These are phyloP conservation scores for Trichosporon faecale DNA, from an alignment of 1,284 basidiomycete genomes.

Conservation along the genomic window DNA sequence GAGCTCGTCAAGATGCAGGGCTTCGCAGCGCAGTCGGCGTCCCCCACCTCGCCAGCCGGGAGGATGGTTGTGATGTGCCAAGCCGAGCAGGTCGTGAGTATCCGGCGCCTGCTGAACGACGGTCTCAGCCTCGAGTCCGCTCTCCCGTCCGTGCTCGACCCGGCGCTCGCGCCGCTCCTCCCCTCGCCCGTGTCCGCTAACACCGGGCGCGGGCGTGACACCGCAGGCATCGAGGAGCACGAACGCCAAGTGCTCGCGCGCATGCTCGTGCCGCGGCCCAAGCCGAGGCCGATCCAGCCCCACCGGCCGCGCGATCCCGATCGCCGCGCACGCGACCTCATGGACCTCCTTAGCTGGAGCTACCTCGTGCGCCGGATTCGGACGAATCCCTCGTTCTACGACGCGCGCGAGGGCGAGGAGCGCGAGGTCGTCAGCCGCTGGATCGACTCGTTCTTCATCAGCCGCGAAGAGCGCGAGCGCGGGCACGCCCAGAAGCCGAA, in stretches of 20 bases:
- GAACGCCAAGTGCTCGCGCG: constrained; percentile 13
- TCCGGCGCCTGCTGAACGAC: constrained; percentile 74
- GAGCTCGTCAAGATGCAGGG: constrained; percentile 92
- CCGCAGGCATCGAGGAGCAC: background rate
- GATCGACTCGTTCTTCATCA: constrained; percentile 57
- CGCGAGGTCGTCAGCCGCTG: constrained; percentile 66
- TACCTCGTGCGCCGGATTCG: constrained; percentile 69
- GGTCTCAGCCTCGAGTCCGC: constrained; percentile 86
- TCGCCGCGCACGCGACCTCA: constrained; percentile 63
- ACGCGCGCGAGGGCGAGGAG: constrained; percentile 53
- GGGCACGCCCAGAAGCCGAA: constrained; percentile 2
- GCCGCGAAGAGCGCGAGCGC: constrained; percentile 13
- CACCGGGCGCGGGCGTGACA: background rate
- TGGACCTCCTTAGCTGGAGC: constrained; percentile 77
- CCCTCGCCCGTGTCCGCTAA: constrained; percentile 13
- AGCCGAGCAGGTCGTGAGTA: constrained; percentile 71
- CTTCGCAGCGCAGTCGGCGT: constrained; percentile 59
- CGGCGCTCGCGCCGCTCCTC: background rate
- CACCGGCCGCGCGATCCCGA: constrained; percentile 45
- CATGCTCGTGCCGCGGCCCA: constrained; percentile 31
- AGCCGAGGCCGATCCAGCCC: constrained; percentile 28
- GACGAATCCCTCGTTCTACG: constrained; percentile 86
- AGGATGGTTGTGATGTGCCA: constrained; percentile 84
- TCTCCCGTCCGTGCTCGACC: constrained; percentile 54
- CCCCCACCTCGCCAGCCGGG: constrained; percentile 53